Conservation (phyloP, 768 basidiomycete genomes). For the Gloeostereum incarnatum region DNA sequence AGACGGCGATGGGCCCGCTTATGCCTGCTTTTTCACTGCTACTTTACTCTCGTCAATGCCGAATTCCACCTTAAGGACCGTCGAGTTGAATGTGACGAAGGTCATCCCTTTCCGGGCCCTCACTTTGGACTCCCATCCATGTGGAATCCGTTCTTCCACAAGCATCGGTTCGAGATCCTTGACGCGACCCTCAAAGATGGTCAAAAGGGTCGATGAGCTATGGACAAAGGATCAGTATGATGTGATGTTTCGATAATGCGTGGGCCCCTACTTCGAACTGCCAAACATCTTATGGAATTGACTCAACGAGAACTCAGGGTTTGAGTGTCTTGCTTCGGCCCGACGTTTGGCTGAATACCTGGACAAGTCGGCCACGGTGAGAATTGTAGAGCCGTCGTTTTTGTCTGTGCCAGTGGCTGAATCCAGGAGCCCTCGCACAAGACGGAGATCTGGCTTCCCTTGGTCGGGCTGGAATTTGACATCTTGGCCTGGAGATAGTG, state of each 20-base stretch:
- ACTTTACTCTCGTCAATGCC: conserved; percentile 26
- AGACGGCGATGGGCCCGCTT: too few species aligned
- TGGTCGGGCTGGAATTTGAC: conserved; percentile 38
- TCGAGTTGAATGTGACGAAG: conserved; percentile 41
- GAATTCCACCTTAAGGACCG: conserved; percentile 30
- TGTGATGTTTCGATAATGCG: conserved; percentile 1
- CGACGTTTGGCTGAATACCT: conserved; percentile 51
- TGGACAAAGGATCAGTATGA: neutral
- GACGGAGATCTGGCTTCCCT: conserved; percentile 33
- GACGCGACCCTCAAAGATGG: conserved; percentile 57
- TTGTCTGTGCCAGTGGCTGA: conserved; percentile 50
- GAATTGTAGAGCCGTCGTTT: conserved; percentile 30
- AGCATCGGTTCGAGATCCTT: conserved; percentile 45
- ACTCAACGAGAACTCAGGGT: conserved; percentile 46
- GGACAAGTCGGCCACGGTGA: conserved; percentile 54
- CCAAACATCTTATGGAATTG: conserved; percentile 52
- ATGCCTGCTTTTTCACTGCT: conserved; percentile 4
- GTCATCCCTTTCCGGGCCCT: conserved; percentile 52
- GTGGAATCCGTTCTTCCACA: conserved; percentile 61
- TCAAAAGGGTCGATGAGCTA: conserved; percentile 55
- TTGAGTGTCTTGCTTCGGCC: conserved; percentile 38
- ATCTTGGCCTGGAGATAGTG: conserved; percentile 40
- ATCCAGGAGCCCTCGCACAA: conserved; percentile 47
- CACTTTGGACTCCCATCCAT: conserved; percentile 60
- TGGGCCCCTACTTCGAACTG: conserved; percentile 50